Conservation (phyloP, 176 grass and related monocot species). For the Microstegium vimineum region DNA sequence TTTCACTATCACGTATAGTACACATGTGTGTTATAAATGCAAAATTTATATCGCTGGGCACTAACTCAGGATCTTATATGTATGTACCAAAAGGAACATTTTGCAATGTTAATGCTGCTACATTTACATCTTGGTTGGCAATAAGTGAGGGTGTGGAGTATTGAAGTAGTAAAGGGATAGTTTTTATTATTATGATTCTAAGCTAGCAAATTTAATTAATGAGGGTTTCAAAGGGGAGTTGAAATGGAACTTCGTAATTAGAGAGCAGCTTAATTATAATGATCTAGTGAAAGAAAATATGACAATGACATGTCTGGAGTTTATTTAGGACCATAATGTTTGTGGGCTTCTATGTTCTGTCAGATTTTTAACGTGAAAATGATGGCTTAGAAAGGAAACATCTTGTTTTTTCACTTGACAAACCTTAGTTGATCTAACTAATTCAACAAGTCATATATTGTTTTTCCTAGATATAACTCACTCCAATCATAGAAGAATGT, state of each 20-base stretch:
- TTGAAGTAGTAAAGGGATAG: background rate
- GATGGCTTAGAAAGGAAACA: background rate
- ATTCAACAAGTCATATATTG: background rate
- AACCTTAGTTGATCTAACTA: background rate
- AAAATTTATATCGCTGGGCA: constrained; percentile 32
- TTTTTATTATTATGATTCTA: constrained; percentile 11
- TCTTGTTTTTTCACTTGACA: background rate
- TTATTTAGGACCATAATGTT: background rate
- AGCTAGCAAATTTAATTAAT: constrained; percentile 30
- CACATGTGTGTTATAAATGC: constrained; percentile 22
- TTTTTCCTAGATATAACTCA: background rate
- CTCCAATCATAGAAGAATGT: background rate
- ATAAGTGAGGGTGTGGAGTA: constrained; percentile 14
- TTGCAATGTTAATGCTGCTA: constrained; percentile 21
- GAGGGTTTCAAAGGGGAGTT: background rate
- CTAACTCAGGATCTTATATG: constrained; percentile 14
- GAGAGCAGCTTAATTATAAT: background rate
- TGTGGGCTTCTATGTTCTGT: constrained; percentile 3
- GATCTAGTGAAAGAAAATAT: background rate
- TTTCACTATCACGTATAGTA: background rate
- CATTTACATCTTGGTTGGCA: constrained; percentile 28
- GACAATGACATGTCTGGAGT: constrained; percentile 1
- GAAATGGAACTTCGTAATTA: background rate
- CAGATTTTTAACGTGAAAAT: background rate
- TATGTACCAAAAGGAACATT: constrained; percentile 33